Base-by-base conservation (phyloP, 2,329 filamentous ascomycete genomes). In the Alternaria triticimaculans region DNA sequence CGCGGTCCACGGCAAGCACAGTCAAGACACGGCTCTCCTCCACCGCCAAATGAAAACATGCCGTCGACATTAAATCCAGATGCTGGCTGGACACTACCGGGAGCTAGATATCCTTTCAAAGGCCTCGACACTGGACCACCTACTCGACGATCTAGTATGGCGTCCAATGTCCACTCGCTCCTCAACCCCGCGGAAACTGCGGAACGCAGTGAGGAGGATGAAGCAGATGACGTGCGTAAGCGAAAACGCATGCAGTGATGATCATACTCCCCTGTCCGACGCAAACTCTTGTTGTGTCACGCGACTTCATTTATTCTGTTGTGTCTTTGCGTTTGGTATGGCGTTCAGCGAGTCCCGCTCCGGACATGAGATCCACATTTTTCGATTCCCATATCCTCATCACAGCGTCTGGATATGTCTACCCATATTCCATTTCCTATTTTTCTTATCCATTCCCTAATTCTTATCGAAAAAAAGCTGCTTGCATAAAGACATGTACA, bases 101-200 rank as follows among this genome's bases (percentile, higher is more conserved):
- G 85, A 37, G 77, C 83, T 8, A 78, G 82, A 48, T 86, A 81
- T 60, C 82, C 83, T 0, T 84, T 84, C 72, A 82, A 81, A 80
- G 78, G 80, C 20, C 78, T 84, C 49, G 84, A 86, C 58, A 85
- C 85, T 5, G 86, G 84, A 1, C 88, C 89, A 4, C 87, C 88
- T n/a, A 91, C 89, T 8, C 82, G 90, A 58, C 84, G 89, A 64
- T 89, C 88, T 25, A 91, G 89, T 72, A 91, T 92, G 89, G 89
- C 89, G 7, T 90, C 89, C 69, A 91, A 89, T 69, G 87, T 90
- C 21, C 88, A 90, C 75, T 88, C 86, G 6, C 78, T 92, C 23
- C 82, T 92, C 1, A 92, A 92, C 69, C 90, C 89, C 6, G 88
- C 89, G 14, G 89, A 90, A 68, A 91, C 89, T 1, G 87, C 86